Conservation (phyloP, 1,284 basidiomycete genomes). For the Termitomyces sp. region DNA sequence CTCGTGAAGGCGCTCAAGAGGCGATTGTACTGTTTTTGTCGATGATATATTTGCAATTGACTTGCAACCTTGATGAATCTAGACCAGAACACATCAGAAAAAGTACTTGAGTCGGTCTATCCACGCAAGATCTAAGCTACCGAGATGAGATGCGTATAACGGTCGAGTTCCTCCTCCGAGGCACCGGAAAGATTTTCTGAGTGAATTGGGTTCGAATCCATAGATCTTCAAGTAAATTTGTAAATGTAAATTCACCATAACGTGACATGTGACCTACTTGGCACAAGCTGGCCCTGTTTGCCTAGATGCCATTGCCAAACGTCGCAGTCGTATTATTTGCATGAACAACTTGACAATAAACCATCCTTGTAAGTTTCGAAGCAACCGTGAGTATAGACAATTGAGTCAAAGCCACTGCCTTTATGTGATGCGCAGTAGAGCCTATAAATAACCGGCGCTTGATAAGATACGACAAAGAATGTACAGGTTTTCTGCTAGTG, state of each 20-base stretch:
- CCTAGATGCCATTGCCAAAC: too few species aligned
- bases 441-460: not conserved
- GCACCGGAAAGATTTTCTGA: too few species aligned
- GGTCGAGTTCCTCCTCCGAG: too few species aligned
- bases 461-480: not conserved
- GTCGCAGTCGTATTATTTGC: too few species aligned
- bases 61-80: not conserved
- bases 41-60: not conserved
- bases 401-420: not conserved
- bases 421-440: not conserved
- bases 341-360: not conserved
- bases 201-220: too few species aligned
- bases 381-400: not conserved
- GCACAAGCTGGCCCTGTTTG: too few species aligned
- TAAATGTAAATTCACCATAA: not conserved
- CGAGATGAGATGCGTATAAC: too few species aligned
- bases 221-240: too few species aligned
- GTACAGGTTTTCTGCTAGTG: not conserved
- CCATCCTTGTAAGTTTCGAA: not conserved
- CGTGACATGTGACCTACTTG: not conserved
- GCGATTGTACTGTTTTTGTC: constrained; percentile 4
- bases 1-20: constrained; percentile 10
- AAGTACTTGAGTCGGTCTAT: too few species aligned
- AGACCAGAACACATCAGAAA: too few species aligned
- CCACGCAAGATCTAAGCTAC: too few species aligned